Conservation (phyloP, 306 rosid species). For the Pyrus pyrifolia region DNA sequence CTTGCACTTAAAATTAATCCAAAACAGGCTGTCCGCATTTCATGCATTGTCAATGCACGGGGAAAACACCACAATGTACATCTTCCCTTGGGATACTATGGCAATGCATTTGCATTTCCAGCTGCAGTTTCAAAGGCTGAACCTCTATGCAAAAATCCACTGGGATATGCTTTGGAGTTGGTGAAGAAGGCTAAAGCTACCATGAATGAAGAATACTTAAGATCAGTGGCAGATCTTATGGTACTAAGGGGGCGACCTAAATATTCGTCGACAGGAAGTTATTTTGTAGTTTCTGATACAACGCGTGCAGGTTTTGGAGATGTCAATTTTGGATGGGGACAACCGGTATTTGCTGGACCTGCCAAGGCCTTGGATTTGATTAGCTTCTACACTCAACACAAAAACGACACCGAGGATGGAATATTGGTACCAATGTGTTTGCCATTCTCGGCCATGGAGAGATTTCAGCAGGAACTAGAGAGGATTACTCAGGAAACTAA, state of each 20-base stretch:
- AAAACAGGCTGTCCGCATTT: neutral
- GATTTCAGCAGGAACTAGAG: slow-evolving; percentile 22
- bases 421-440: slow-evolving; percentile 25
- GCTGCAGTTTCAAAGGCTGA: neutral
- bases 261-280: neutral
- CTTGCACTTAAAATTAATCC: neutral
- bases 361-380: neutral
- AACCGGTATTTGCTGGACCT: slow-evolving; percentile 23
- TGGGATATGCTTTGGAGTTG: slow-evolving; percentile 22
- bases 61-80: neutral
- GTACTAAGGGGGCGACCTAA: slow-evolving; percentile 18
- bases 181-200: slow-evolving; percentile 18
- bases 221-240: slow-evolving; percentile 31
- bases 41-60: neutral
- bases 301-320: neutral
- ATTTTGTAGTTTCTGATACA: slow-evolving; percentile 18
- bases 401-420: slow-evolving; percentile 32
- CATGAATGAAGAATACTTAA: slow-evolving; percentile 30
- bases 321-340: slow-evolving; percentile 52
- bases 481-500: neutral
- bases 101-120: slow-evolving; percentile 11
- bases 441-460: slow-evolving; percentile 30
- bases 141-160: neutral
- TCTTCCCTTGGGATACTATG: slow-evolving; percentile 24
- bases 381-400: neutral